Evolutionary conservation across 352 stramenopile species (phyloP).

Genomic region (Phytophthora hibernalis): DNA sequence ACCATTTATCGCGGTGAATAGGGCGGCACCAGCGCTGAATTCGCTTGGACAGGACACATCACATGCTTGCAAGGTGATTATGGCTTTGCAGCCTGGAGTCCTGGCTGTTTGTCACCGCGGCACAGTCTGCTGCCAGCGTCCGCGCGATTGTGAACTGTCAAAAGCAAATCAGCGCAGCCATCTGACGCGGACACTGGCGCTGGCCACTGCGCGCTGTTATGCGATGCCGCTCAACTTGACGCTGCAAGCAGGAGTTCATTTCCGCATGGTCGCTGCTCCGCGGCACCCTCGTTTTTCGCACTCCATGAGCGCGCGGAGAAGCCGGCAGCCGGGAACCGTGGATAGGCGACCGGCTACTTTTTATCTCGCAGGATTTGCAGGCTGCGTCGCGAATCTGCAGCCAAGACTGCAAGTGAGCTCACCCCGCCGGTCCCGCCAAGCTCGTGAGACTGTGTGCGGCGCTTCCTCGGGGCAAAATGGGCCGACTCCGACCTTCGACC

Average conservation of each 20-base stretch:
- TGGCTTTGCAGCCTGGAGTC: conserved; percentile 41
- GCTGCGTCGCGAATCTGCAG: conserved; percentile 28
- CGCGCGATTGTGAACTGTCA: not conserved
- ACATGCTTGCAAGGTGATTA: conserved; percentile 39
- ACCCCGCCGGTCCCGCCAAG: conserved; percentile 32
- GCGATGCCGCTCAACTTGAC: conserved; percentile 41
- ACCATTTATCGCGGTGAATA: conserved; percentile 32
- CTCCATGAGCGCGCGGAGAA: conserved; percentile 8
- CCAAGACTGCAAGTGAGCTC: conserved; percentile 7
- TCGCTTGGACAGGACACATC: conserved; percentile 42
- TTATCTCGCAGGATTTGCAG: conserved; percentile 36
- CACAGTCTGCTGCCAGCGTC: conserved; percentile 24
- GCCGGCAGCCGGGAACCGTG: conserved; percentile 26
- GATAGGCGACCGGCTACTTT: conserved; percentile 41
- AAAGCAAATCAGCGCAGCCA: conserved; percentile 33
- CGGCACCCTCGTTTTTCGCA: conserved; percentile 22
- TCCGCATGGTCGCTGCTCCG: conserved; percentile 20
- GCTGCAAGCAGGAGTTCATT: conserved; percentile 18
- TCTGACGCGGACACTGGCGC: conserved; percentile 26
- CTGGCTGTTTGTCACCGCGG: conserved; percentile 41
- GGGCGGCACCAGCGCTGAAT: conserved; percentile 24
- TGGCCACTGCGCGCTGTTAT: conserved; percentile 27
- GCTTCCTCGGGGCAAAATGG: not conserved
- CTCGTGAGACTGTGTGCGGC: not conserved
- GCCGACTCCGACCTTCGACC: conserved; percentile 10